These are phyloP conservation scores for Tephrocybe sp. DNA, from an alignment of 768 basidiomycete genomes.

Conservation along the genomic window DNA sequence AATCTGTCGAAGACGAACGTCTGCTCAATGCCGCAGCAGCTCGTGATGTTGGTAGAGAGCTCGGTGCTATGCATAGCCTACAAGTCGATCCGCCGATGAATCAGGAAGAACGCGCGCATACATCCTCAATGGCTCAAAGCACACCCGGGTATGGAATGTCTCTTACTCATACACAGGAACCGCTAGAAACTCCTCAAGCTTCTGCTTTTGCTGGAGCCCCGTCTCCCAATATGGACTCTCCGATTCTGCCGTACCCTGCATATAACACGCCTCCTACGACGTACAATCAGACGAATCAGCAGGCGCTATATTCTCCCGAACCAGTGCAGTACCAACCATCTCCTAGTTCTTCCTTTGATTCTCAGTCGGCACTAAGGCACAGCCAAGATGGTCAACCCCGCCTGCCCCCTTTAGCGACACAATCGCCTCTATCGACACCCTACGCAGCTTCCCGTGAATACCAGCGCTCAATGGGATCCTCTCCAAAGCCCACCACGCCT, in stretches of 20 bases:
- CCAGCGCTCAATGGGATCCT: slow-evolving; percentile 25
- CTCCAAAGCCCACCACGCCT: slow-evolving; percentile 16
- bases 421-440: slow-evolving; percentile 26
- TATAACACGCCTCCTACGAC: slow-evolving; percentile 13
- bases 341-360: slow-evolving; percentile 3
- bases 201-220: slow-evolving; percentile 36
- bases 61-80: slow-evolving; percentile 61
- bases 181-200: slow-evolving; percentile 31
- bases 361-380: not conserved
- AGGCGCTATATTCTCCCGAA: slow-evolving; percentile 1
- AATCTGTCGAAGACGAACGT: slow-evolving; percentile 45
- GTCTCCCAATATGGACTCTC: slow-evolving; percentile 30
- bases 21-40: slow-evolving; percentile 67
- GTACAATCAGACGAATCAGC: not conserved
- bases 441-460: slow-evolving; percentile 32
- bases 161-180: slow-evolving; percentile 4
- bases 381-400: slow-evolving; percentile 12
- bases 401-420: slow-evolving; percentile 3
- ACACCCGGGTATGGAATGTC: slow-evolving; percentile 6
- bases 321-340: slow-evolving; percentile 5
- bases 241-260: slow-evolving; percentile 19
- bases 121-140: slow-evolving; percentile 15
- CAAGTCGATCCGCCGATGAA: slow-evolving; percentile 26
- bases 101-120: slow-evolving; percentile 15
- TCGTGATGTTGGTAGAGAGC: slow-evolving; percentile 61